Conservation (phyloP, 306 rosid species). For the Lablab purpureus region DNA sequence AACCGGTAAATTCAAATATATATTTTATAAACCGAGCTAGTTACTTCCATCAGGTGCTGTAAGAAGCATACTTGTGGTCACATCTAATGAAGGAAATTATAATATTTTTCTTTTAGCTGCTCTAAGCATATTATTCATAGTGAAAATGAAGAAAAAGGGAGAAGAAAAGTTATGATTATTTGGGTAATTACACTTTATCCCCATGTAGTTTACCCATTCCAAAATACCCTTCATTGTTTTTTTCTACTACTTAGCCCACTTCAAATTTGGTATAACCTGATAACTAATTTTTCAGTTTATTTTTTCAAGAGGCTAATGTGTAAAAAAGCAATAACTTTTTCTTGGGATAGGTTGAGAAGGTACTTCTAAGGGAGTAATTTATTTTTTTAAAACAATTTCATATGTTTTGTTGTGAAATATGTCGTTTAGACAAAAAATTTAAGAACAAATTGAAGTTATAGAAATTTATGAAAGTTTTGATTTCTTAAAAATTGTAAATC, state of each 20-base stretch:
- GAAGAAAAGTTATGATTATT: neutral
- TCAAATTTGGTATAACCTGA: neutral
- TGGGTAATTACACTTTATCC: neutral
- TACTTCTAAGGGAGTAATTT: neutral
- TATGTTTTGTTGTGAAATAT: no score
- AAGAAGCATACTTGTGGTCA: neutral
- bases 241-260: neutral
- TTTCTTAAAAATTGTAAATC: no score
- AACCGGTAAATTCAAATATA: slow-evolving; percentile 67
- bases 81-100: neutral
- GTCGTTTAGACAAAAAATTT: no score
- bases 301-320: neutral
- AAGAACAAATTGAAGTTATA: no score
- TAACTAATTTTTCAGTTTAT: neutral
- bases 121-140: neutral
- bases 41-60: neutral
- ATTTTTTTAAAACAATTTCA: no score
- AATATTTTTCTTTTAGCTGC: neutral
- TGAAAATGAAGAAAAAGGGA: neutral
- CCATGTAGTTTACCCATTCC: neutral
- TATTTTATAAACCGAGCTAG: slow-evolving; percentile 10
- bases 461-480: no score
- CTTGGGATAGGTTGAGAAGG: neutral
- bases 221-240: neutral
- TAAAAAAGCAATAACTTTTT: neutral